Conservation (phyloP, 371 early-diverging fungal species). For the Circinella minor region DNA sequence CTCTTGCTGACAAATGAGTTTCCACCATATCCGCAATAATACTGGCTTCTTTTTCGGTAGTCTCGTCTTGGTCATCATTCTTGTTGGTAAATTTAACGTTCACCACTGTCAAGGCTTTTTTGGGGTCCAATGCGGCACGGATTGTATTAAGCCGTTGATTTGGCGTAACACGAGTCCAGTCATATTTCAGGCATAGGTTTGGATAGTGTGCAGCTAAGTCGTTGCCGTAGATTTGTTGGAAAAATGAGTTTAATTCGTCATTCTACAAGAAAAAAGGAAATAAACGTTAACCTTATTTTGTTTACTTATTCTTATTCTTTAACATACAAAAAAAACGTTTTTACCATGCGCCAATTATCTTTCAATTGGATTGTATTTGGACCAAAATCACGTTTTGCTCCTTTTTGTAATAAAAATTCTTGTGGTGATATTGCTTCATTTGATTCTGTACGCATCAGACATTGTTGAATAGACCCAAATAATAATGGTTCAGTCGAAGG, state of each 20-base stretch:
- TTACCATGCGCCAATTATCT: constrained; percentile 69
- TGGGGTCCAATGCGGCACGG: constrained; percentile 42
- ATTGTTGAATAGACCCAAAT: constrained; percentile 61
- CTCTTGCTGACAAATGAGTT: constrained; percentile 32
- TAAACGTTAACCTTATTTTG: not conserved
- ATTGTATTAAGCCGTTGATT: constrained; percentile 22
- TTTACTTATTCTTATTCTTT: too few relatives aligned
- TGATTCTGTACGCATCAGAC: constrained; percentile 55
- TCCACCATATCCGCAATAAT: constrained; percentile 43
- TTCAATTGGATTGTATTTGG: constrained; percentile 61
- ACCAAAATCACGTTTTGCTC: constrained; percentile 48
- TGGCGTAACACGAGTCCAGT: constrained; percentile 17
- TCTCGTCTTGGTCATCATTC: not conserved
- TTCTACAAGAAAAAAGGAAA: constrained; percentile 37
- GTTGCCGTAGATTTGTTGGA: constrained; percentile 58
- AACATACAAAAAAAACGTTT: not conserved
- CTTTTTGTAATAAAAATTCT: constrained; percentile 39
- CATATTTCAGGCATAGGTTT: constrained; percentile 21
- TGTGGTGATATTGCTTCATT: constrained; percentile 39
- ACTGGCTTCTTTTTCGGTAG: constrained; percentile 42
- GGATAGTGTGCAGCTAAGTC: constrained; percentile 42
- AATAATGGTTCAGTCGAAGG: constrained; percentile 42
- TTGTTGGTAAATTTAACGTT: constrained; percentile 23
- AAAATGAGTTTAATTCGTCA: constrained; percentile 53
- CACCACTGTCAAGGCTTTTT: constrained; percentile 43